These are phyloP conservation scores for Colletotrichum lini DNA, from an alignment of 2,329 filamentous ascomycete species.

Conservation along the genomic window DNA sequence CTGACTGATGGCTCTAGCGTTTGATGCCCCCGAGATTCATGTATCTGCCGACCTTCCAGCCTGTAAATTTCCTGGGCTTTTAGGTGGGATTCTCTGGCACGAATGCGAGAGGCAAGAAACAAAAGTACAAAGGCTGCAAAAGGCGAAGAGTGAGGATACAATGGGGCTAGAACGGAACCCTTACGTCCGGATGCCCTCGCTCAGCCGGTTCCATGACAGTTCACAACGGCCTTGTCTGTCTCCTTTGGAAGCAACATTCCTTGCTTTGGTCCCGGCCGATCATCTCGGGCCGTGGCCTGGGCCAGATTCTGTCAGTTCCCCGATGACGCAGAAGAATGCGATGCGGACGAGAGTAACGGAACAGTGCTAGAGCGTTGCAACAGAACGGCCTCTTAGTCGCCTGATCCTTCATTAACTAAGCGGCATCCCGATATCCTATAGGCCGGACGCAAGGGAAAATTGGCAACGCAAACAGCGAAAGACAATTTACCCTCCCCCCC, in stretches of 20 bases:
- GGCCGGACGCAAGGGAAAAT: neutral
- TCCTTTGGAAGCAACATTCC: neutral
- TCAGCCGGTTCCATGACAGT: neutral
- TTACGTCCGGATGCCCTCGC: neutral
- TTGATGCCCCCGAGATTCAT: too few species aligned
- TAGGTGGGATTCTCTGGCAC: too few species aligned
- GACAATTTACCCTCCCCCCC: neutral
- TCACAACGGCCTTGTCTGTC: neutral
- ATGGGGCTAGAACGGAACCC: neutral
- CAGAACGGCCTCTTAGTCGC: neutral
- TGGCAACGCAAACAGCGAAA: neutral
- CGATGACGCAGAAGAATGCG: neutral
- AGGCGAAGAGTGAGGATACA: neutral
- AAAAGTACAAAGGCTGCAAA: neutral
- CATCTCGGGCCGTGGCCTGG: constrained; percentile 15
- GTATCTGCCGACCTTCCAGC: too few species aligned
- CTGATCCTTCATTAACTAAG: neutral
- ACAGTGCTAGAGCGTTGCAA: neutral
- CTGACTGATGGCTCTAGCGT: too few species aligned
- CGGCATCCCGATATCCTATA: neutral
- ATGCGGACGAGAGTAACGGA: too few species aligned
- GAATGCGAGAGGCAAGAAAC: too few species aligned
- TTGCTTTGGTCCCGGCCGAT: neutral
- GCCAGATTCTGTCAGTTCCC: neutral
- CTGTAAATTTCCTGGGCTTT: too few species aligned